Conservation (phyloP, 345 rosid species). For the Brassica carinata region DNA sequence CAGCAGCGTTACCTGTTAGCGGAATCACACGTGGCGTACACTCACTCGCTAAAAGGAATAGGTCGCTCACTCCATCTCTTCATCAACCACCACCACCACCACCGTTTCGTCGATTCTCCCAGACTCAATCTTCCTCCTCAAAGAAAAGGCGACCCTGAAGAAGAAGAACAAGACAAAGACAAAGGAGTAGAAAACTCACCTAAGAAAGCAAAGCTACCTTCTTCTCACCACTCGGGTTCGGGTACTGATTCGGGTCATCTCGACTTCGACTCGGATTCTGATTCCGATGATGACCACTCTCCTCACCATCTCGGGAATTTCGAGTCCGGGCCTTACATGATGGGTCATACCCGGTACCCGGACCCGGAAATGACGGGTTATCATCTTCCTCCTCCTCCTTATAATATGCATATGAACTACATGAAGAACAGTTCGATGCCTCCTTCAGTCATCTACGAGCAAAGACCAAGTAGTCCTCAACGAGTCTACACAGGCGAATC, state of each 20-base stretch:
- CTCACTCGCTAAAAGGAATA: conserved; percentile 51
- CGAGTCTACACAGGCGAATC: conserved; percentile 64
- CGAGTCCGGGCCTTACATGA: conserved; percentile 29
- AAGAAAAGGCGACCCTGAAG: conserved; percentile 47
- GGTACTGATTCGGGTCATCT: conserved; percentile 55
- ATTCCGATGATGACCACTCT: conserved; percentile 50
- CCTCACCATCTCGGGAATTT: conserved; percentile 43
- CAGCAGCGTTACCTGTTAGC: conserved; percentile 72
- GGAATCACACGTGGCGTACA: conserved; percentile 71
- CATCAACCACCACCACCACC: conserved; percentile 48
- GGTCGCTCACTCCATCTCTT: conserved; percentile 61
- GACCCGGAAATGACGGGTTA: conserved; percentile 37
- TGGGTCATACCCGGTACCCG: conserved; percentile 37
- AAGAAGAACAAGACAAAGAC: neutral
- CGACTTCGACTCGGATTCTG: conserved; percentile 54
- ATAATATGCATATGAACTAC: conserved; percentile 67
- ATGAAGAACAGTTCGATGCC: conserved; percentile 72
- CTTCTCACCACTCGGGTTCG: conserved; percentile 39
- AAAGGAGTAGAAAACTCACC: conserved; percentile 32
- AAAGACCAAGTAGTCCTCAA: conserved; percentile 60
- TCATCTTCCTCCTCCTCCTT: conserved; percentile 22
- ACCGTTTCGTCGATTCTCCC: conserved; percentile 42
- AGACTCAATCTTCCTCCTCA: conserved; percentile 55
- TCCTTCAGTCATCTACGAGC: conserved; percentile 64
- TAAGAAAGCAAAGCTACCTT: conserved; percentile 26